Percentiles rank a stretch among this genome's conserved stretches.
Conservation (phyloP, 495 filamentous ascomycete species). For the Penicillium robsamsonii region DNA sequence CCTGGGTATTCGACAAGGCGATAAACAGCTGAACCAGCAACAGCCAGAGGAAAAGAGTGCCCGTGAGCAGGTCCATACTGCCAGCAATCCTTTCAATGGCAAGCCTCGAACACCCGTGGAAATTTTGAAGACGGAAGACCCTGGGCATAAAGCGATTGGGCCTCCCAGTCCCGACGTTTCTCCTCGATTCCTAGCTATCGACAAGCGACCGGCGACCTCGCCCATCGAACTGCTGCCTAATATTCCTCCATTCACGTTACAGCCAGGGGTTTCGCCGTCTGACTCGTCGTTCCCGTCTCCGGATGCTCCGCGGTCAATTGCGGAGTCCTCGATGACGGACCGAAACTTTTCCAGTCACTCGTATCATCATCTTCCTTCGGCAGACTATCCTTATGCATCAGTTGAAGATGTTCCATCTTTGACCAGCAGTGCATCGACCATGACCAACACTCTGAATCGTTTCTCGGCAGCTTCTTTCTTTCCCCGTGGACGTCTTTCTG, state of each 20-base stretch:
- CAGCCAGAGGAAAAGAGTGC: constrained; percentile 4
- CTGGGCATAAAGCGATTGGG: constrained; percentile 20
- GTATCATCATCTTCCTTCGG: constrained; percentile 59
- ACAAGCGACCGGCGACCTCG: constrained; percentile 49
- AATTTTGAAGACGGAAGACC: constrained; percentile 33
- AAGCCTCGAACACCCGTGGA: constrained; percentile 30
- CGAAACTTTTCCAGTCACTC: constrained; percentile 42
- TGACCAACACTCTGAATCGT: constrained; percentile 59
- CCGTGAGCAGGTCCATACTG: constrained; percentile 17
- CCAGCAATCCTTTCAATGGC: constrained; percentile 23
- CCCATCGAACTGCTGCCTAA: constrained; percentile 52
- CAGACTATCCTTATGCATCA: constrained; percentile 64
- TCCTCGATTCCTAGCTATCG: constrained; percentile 42
- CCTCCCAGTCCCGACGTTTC: constrained; percentile 45
- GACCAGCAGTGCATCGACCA: constrained; percentile 82
- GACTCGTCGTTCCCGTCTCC: constrained; percentile 51
- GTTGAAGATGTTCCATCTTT: constrained; percentile 85
- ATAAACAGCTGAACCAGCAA: constrained; percentile 1
- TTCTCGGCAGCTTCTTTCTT: constrained; percentile 46
- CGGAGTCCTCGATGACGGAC: constrained; percentile 49
- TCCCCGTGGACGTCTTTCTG: constrained; percentile 43
- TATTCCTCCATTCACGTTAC: constrained; percentile 48
- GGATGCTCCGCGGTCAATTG: constrained; percentile 54
- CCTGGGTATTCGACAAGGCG: constrained; percentile 50
- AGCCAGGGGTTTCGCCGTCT: constrained; percentile 39